These are phyloP conservation scores for Microcos paniculata DNA, from an alignment of 345 rosid species.

Conservation along the genomic window DNA sequence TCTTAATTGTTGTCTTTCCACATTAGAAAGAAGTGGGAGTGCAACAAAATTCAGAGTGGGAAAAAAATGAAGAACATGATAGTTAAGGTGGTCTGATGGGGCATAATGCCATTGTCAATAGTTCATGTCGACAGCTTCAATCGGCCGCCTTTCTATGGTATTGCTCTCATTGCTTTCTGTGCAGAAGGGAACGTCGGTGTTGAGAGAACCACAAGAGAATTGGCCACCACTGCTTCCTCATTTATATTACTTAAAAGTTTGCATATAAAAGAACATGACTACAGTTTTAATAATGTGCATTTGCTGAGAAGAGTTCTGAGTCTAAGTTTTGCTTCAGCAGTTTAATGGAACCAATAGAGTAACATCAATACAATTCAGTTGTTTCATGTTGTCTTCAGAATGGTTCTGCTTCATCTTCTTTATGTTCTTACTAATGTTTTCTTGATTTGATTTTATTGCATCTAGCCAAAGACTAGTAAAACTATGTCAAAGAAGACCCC, in stretches of 20 bases:
- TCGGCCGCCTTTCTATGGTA: background rate
- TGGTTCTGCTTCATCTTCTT: no score
- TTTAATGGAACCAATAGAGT: no score
- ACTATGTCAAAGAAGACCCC: no score
- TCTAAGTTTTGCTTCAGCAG: background rate
- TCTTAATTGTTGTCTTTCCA: conserved; percentile 29
- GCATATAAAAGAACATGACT: background rate
- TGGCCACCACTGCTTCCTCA: background rate
- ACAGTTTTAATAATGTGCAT: background rate
- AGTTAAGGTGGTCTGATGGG: no score
- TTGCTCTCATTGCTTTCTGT: background rate
- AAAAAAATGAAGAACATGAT: conserved; percentile 16
- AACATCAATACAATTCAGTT: no score
- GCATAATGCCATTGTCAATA: background rate
- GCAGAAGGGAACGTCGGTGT: background rate
- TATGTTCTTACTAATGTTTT: no score
- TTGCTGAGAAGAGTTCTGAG: background rate
- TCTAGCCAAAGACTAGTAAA: background rate
- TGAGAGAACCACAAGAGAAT: background rate
- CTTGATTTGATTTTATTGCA: background rate
- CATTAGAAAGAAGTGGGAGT: background rate
- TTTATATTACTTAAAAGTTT: background rate
- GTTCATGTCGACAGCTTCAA: background rate
- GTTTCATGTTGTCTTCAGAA: no score
- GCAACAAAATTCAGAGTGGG: background rate